Conservation (phyloP, 352 stramenopile species). For the Phytophthora boehmeriae region DNA sequence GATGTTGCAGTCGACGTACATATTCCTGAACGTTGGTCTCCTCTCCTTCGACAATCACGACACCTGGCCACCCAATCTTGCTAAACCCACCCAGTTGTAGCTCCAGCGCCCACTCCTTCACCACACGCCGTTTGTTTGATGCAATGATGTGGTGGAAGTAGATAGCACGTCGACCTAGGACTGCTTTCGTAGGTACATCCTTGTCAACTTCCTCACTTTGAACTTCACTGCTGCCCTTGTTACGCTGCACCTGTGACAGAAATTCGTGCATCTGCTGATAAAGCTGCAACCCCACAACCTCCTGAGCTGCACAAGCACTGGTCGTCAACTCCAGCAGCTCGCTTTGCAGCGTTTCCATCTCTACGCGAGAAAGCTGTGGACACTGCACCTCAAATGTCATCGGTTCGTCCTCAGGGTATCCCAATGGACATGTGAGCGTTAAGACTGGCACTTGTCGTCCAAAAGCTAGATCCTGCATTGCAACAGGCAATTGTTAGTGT, state of each 20-base stretch:
- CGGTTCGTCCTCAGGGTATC: slow-evolving; percentile 41
- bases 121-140: slow-evolving; percentile 65
- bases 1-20: slow-evolving; percentile 69
- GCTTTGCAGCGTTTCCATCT: slow-evolving; percentile 46
- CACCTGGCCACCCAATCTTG: slow-evolving; percentile 85
- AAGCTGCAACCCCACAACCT: slow-evolving; percentile 61
- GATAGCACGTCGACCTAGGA: slow-evolving; percentile 73
- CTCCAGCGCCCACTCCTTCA: slow-evolving; percentile 77
- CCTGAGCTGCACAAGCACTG: slow-evolving; percentile 27
- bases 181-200: neutral
- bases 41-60: slow-evolving; percentile 75
- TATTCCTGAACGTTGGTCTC: slow-evolving; percentile 69
- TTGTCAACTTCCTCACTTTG: slow-evolving; percentile 4
- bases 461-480: slow-evolving; percentile 24
- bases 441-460: slow-evolving; percentile 46
- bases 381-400: slow-evolving; percentile 58
- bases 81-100: slow-evolving; percentile 69
- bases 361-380: slow-evolving; percentile 42
- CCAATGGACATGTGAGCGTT: slow-evolving; percentile 45
- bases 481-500: neutral
- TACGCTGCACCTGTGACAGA: slow-evolving; percentile 35
- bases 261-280: slow-evolving; percentile 69
- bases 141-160: slow-evolving; percentile 90
- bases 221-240: neutral
- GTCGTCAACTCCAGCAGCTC: slow-evolving; percentile 40